Evolutionary conservation across 2,329 filamentous ascomycete genomes (phyloP), one percentile per base, ranked within the genome.

Genomic region (Colletotrichum sp.): DNA sequence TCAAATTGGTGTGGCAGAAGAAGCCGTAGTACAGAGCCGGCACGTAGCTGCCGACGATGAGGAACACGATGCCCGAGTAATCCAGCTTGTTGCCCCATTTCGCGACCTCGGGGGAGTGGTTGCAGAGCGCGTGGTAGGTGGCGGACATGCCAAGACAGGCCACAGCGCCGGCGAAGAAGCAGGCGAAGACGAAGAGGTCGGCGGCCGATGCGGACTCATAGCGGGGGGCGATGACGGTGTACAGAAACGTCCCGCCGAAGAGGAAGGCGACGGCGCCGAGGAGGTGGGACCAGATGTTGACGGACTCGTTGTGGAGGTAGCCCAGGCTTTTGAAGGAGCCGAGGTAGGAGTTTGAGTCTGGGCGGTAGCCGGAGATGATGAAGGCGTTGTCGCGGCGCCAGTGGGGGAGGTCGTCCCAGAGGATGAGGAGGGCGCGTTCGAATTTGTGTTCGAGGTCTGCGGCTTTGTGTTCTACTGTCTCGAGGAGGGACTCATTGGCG

Each of bases 31-130:
- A 97, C 75, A 99, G 85, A 66, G 94, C 94, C 3, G 97, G 96
- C 61, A 98, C 91, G 82, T 96, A 98, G 82, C 94, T 96, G 8
- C 97, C 97, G 79, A 96, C 94, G 75, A 98, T 98, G 79, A 99
- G 87, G 65, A 93, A 91, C 34, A 98, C 95, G 79, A 99, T 99
- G 8, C 97, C 97, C 7, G 96, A 91, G 83, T 99, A 98, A 83
- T 99, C 97, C 72, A 98, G 87, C 84, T 98, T 95, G 83, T 98
- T 98, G 13, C 96, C 96, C 88, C 95, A 94, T 77, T 91, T 93
- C 3, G 94, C 93, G 16, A 98, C 95, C 3, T 86, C 85, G 48
- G 92, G 91, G 22, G 94, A 97, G 84, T 99, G 97, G 79, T 98
- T 98, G 27, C 90, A 92, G 64, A 98, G 90, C 3, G 94, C 91